Base-by-base conservation (phyloP, 768 basidiomycete species). In the Tremella mesenterica region DNA sequence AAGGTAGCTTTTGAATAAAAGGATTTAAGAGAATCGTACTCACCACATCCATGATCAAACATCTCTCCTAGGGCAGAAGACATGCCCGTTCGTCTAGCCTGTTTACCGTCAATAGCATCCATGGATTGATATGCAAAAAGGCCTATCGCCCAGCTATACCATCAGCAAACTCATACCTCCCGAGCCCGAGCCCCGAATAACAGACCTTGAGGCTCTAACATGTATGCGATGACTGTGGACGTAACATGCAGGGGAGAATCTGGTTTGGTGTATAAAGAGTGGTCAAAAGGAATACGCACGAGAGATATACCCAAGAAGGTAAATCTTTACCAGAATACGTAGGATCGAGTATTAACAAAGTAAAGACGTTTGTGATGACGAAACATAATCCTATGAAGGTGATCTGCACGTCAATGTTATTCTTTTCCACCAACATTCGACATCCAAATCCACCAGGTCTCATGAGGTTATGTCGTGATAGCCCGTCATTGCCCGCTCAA, bases 31-130 rank as follows among this genome's bases (percentile, higher is more conserved):
- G n/a, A n/a, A n/a, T n/a, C n/a, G n/a, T n/a, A n/a, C n/a, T n/a
- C n/a, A n/a, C n/a, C n/a, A 57, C 70, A 72, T 6, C 91, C 93
- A 73, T 97, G 95, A 69, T 99, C 95, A 72, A 99, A 99, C 83
- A 97, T 85, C 73, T 99, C 88, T 16, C 95, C 95, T 28, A 97
- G 76, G 23, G 93, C 93, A 4, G 95, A 88, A n/a, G 90, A 86
- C 88, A 95, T 97, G 1, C 90, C 90, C 0, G 91, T 93, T 47
- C 93, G 76, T 57, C 95, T 77, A 20, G 95, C 95, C 74, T 99
- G 95, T 72, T 96, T 96, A 14, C 93, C 61, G 48, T 61, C 48
- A 38, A 44, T 44, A 25, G 54, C 64, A 57, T 67, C 56, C 47
- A 54, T 58, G 27, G 52, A 65, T 63, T 99, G 93, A 65, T 99